Evolutionary conservation across 2,329 filamentous ascomycete species (phyloP).

Genomic region (Huntiella decipiens): DNA sequence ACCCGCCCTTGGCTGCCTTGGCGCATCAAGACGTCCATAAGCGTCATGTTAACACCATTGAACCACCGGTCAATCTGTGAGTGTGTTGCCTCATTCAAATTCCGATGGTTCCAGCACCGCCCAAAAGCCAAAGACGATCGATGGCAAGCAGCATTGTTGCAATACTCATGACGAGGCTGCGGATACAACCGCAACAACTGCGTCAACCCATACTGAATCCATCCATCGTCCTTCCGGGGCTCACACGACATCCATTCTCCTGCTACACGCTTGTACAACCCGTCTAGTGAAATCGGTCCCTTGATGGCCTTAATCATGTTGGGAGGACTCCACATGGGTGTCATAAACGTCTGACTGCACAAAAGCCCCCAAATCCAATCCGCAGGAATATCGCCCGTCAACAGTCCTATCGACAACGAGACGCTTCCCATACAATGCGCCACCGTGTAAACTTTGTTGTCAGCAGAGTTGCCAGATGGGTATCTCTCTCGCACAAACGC

Average conservation of each 20-base stretch:
- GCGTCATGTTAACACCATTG: slow-evolving; percentile 40
- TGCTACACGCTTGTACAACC: slow-evolving; percentile 26
- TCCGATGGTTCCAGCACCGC: slow-evolving; percentile 43
- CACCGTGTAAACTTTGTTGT: slow-evolving; percentile 33
- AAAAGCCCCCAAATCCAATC: slow-evolving; percentile 39
- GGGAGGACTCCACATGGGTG: slow-evolving; percentile 35
- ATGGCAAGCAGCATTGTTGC: slow-evolving; percentile 42
- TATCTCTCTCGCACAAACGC: slow-evolving; percentile 28
- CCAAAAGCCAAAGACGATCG: slow-evolving; percentile 41
- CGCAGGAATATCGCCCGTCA: slow-evolving; percentile 40
- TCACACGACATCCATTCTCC: slow-evolving; percentile 38
- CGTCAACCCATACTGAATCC: slow-evolving; percentile 32
- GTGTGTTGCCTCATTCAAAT: slow-evolving; percentile 48
- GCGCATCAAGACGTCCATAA: slow-evolving; percentile 35
- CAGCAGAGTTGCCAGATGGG: slow-evolving; percentile 14
- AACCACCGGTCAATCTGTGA: slow-evolving; percentile 41
- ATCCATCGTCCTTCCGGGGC: slow-evolving; percentile 26
- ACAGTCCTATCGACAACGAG: slow-evolving; percentile 35
- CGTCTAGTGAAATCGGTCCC: slow-evolving; percentile 29
- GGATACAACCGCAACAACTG: slow-evolving; percentile 40
- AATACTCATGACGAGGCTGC: slow-evolving; percentile 33
- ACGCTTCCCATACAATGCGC: slow-evolving; percentile 47
- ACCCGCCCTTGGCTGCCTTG: slow-evolving; percentile 33
- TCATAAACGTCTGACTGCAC: slow-evolving; percentile 43
- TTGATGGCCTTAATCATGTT: slow-evolving; percentile 38